phyloP scores from a whole-genome alignment of 805 yeast species.

The Myxozyma neotropica region DNA sequence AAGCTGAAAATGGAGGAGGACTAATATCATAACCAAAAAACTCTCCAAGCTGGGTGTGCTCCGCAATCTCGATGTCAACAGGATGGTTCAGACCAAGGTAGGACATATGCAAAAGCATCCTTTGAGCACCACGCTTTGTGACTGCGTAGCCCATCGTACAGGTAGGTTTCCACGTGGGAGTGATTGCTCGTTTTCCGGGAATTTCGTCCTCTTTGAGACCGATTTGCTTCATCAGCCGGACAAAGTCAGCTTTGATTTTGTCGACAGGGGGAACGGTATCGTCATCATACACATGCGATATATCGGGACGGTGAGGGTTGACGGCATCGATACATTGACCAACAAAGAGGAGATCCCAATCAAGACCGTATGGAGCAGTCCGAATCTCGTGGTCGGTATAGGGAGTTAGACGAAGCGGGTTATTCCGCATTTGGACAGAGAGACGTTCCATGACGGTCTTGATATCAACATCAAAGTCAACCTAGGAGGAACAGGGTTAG shows the following conservation, averaged over 20 bases:
- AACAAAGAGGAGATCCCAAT: constrained; percentile 24
- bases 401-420: constrained; percentile 14
- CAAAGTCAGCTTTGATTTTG: neutral
- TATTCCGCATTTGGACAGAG: constrained; percentile 15
- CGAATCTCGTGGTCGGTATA: constrained; percentile 19
- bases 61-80: constrained; percentile 21
- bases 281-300: constrained; percentile 17
- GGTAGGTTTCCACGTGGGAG: constrained; percentile 20
- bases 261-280: constrained; percentile 11
- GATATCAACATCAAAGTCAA: constrained; percentile 23
- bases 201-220: constrained; percentile 10
- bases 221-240: neutral
- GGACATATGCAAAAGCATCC: constrained; percentile 22
- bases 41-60: constrained; percentile 16
- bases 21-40: constrained; percentile 16
- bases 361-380: constrained; percentile 28
- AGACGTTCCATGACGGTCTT: constrained; percentile 17
- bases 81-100: constrained; percentile 20
- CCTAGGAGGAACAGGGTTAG: neutral
- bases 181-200: constrained; percentile 13
- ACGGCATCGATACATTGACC: constrained; percentile 21
- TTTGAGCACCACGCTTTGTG: constrained; percentile 28
- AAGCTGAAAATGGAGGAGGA: constrained; percentile 22
- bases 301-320: constrained; percentile 16
- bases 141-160: constrained; percentile 29